Evolutionary conservation across 2,329 filamentous ascomycete species (phyloP).

Genomic region (Hymenoscyphus fraxineus): DNA sequence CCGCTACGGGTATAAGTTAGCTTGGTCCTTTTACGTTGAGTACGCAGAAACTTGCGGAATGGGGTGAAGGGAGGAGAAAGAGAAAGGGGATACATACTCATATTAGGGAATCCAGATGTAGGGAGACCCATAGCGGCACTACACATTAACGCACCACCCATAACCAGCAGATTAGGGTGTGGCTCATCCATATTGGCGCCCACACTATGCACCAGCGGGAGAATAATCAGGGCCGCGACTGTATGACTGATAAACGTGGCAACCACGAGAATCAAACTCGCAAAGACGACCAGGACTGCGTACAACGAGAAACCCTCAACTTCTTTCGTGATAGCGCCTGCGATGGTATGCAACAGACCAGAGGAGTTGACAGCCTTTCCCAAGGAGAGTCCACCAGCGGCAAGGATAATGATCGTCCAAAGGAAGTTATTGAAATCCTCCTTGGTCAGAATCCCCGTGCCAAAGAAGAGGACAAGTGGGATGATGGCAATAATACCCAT

Average conservation of each 20-base stretch:
- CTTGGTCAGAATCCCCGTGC: conserved; percentile 91
- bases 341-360: conserved; percentile 85
- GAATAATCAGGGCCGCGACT: conserved; percentile 89
- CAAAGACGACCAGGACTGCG: conserved; percentile 80
- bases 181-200: conserved; percentile 82
- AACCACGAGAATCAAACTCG: conserved; percentile 78
- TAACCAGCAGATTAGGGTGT: conserved; percentile 90
- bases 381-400: conserved; percentile 85
- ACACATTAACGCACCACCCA: conserved; percentile 94
- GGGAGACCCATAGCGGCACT: conserved; percentile 96
- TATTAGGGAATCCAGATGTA: conserved; percentile 96
- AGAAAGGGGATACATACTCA: conserved; percentile 70
- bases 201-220: conserved; percentile 85
- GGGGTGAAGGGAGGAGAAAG: conserved; percentile 10
- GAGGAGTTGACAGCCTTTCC: conserved; percentile 94
- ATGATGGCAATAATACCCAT: conserved; percentile 99
- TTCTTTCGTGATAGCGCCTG: conserved; percentile 65
- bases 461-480: conserved; percentile 93
- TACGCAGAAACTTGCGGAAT: no score
- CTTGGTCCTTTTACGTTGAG: not conserved
- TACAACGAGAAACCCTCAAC: conserved; percentile 83
- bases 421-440: conserved; percentile 99
- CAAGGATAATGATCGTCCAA: conserved; percentile 99
- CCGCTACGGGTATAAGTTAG: conserved; percentile 53
- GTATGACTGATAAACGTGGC: conserved; percentile 98